A percentile compares a stretch with the other conserved stretches of the same genome.
Conservation (phyloP, 495 filamentous ascomycete genomes). For the Tuber calosporum region DNA sequence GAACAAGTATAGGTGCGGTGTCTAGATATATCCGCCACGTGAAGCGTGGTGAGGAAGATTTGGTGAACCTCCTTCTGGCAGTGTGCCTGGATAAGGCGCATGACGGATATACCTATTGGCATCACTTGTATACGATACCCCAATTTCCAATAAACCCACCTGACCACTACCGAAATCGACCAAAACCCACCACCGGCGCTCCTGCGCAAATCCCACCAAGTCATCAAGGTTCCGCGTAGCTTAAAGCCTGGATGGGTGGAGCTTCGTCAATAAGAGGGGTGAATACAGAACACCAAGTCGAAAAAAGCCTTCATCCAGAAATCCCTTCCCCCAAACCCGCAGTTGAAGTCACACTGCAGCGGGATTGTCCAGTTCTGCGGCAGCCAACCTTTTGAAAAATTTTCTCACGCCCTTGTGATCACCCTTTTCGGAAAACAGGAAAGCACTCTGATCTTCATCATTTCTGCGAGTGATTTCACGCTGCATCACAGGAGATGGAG, state of each 20-base stretch:
- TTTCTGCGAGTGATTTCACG: not conserved
- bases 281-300: no score
- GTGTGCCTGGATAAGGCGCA: no score
- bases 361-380: not conserved
- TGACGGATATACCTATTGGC: no score
- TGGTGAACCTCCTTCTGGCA: no score
- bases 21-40: no score
- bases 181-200: not conserved
- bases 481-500: not conserved
- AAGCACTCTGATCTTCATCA: not conserved
- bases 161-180: not conserved
- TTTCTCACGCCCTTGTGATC: not conserved
- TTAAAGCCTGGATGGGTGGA: no score
- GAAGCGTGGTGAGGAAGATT: no score
- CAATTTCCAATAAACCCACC: not conserved
- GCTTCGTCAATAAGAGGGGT: no score
- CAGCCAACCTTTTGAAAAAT: not conserved
- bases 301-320: not conserved
- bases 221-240: no score
- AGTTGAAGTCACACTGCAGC: not conserved
- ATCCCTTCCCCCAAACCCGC: not conserved
- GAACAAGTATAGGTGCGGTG: no score
- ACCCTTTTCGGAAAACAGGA: not conserved
- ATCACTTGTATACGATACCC: not conserved
- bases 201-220: not conserved